Evolutionary conservation across 345 rosid species (phyloP).

Genomic region (Hibiscus syriacus): DNA sequence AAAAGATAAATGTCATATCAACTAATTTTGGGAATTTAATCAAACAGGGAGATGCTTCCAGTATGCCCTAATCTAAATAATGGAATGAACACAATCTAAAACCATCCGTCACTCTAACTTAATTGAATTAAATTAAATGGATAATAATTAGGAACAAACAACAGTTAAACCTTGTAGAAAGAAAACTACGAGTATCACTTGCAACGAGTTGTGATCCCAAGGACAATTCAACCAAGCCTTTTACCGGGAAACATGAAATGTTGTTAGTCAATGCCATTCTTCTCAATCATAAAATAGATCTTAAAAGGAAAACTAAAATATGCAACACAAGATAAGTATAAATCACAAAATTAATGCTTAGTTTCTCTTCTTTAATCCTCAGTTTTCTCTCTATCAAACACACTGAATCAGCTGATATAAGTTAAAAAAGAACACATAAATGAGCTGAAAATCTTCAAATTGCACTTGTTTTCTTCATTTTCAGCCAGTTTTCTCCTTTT

Average conservation of each 20-base stretch:
- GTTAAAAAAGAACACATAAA: not conserved
- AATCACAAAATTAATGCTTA: not conserved
- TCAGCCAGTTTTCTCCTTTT: too few species aligned
- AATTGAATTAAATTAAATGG: not conserved
- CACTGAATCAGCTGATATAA: not conserved
- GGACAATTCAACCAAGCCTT: conserved; percentile 3
- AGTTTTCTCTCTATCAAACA: not conserved
- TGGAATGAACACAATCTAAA: not conserved
- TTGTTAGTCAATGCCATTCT: conserved; percentile 4
- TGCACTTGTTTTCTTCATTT: not conserved
- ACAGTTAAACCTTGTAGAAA: not conserved
- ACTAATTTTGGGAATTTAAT: not conserved
- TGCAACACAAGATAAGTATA: not conserved
- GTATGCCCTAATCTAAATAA: not conserved
- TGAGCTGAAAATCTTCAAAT: not conserved
- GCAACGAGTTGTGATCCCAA: conserved; percentile 7
- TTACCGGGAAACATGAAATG: not conserved
- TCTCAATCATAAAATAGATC: not conserved
- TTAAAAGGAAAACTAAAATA: not conserved
- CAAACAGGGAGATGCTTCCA: not conserved
- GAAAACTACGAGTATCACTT: not conserved
- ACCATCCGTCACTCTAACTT: not conserved
- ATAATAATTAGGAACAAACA: not conserved
- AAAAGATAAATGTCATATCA: conserved; percentile 3
- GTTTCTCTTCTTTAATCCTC: not conserved